These are phyloP conservation scores for Sporobolomyces pararoseus DNA, from an alignment of 768 basidiomycete genomes.

Conservation along the genomic window DNA sequence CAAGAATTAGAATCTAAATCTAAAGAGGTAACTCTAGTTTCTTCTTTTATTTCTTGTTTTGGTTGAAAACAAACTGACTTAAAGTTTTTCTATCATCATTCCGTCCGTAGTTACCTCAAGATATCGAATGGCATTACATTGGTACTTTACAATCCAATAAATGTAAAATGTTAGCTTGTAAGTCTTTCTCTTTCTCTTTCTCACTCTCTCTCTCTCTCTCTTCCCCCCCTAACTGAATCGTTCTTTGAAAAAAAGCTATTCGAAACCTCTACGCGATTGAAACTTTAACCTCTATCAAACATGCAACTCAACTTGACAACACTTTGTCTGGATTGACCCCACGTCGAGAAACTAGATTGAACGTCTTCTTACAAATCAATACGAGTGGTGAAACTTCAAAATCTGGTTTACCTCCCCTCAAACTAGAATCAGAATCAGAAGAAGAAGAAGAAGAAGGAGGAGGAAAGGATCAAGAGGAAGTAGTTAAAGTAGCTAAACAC, in stretches of 20 bases:
- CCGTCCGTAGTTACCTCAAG: constrained; percentile 80
- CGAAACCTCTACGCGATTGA: constrained; percentile 83
- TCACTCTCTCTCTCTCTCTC: constrained; percentile 11
- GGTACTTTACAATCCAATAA: constrained; percentile 92
- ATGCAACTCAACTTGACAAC: constrained; percentile 74
- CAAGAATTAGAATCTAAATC: constrained; percentile 89
- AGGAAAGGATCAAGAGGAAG: too few species aligned
- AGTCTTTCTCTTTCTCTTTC: constrained; percentile 33
- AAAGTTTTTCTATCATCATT: too few species aligned
- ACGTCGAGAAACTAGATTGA: constrained; percentile 75
- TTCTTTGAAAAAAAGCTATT: constrained; percentile 57
- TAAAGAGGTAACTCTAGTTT: constrained; percentile 55
- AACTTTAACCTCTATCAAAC: constrained; percentile 75
- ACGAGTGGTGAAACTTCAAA: constrained; percentile 90
- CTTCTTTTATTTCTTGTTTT: not conserved
- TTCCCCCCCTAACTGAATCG: not conserved
- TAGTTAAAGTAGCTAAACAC: constrained; percentile 65
- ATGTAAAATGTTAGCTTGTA: constrained; percentile 78
- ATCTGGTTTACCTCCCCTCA: constrained; percentile 66
- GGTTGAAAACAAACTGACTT: too few species aligned
- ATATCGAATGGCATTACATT: constrained; percentile 96
- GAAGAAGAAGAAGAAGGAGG: too few species aligned
- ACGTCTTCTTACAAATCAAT: constrained; percentile 87
- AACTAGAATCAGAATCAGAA: constrained; percentile 42
- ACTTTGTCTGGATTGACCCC: constrained; percentile 64